Percentiles rank a stretch among this genome's conserved stretches.
Evolutionary conservation across 2,329 filamentous ascomycete species (phyloP).

Genomic region (Penicillium sp.): DNA sequence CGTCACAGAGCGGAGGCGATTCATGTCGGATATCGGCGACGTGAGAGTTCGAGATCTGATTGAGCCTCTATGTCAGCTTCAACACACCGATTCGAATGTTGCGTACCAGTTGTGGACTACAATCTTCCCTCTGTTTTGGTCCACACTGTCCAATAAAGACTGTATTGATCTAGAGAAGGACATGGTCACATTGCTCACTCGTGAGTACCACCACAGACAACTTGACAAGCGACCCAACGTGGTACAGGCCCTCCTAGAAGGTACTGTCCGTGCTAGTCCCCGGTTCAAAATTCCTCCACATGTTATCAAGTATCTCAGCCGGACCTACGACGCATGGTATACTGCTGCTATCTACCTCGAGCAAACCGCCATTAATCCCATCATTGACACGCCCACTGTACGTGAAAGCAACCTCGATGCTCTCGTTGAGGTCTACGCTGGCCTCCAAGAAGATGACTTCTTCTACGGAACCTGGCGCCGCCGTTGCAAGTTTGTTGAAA

Average conservation of each 20-base stretch:
- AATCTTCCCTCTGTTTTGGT: conserved; percentile 92
- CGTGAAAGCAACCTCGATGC: conserved; percentile 95
- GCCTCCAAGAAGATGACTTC: conserved; percentile 89
- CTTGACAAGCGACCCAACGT: conserved; percentile 95
- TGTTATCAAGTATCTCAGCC: conserved; percentile 90
- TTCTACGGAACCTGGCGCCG: conserved; percentile 98
- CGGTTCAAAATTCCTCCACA: conserved; percentile 92
- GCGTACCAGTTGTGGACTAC: conserved; percentile 88
- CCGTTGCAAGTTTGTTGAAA: conserved; percentile 94
- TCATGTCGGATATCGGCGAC: conserved; percentile 77
- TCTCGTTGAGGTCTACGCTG: conserved; percentile 86
- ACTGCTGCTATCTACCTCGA: conserved; percentile 89
- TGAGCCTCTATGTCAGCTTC: conserved; percentile 85
- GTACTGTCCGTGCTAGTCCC: conserved; percentile 77
- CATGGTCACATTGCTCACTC: conserved; percentile 84
- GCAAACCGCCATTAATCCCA: conserved; percentile 78
- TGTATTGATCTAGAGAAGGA: conserved; percentile 86
- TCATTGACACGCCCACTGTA: conserved; percentile 77
- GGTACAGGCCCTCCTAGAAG: conserved; percentile 85
- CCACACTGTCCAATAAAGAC: conserved; percentile 80
- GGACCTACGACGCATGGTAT: conserved; percentile 96
- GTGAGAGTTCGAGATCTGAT: conserved; percentile 85
- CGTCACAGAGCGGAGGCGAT: conserved; percentile 75
- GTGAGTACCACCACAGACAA: conserved; percentile 92
- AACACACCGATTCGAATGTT: conserved; percentile 79